These are phyloP conservation scores for Trichoderma oligosporum DNA, from an alignment of 2,329 filamentous ascomycete species.

Conservation along the genomic window DNA sequence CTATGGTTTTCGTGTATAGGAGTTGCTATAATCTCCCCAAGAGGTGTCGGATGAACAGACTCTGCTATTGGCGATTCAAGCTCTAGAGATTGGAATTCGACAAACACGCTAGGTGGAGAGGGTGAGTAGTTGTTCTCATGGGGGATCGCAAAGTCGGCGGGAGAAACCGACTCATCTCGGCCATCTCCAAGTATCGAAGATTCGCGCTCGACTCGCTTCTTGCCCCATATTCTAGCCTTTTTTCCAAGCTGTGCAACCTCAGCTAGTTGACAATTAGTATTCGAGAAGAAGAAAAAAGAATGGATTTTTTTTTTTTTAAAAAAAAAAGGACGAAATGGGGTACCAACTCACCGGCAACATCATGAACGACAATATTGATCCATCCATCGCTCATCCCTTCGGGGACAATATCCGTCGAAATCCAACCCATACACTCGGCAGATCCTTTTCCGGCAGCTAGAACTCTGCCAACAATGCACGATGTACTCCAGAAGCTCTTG, in stretches of 20 bases:
- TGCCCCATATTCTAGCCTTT: constrained; percentile 59
- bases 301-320: no score
- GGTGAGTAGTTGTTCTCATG: constrained; percentile 52
- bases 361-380: constrained; percentile 55
- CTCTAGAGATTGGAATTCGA: constrained; percentile 50
- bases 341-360: constrained; percentile 45
- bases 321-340: no score
- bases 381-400: constrained; percentile 52
- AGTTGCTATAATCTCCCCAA: constrained; percentile 39
- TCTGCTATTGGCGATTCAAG: constrained; percentile 42
- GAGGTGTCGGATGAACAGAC: constrained; percentile 44
- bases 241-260: constrained; percentile 49
- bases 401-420: constrained; percentile 58
- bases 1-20: constrained; percentile 36
- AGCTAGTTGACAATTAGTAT: constrained; percentile 34
- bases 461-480: constrained; percentile 62
- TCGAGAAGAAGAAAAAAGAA: not conserved
- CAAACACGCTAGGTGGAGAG: constrained; percentile 44
- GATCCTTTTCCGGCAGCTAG: constrained; percentile 59
- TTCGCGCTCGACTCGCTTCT: constrained; percentile 55
- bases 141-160: constrained; percentile 61
- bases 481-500: constrained; percentile 67
- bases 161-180: constrained; percentile 51
- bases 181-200: constrained; percentile 58
- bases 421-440: constrained; percentile 65